A percentile compares a stretch with the other conserved stretches of the same genome.
Evolutionary conservation across 345 rosid species (phyloP).

Genomic region (Passiflora organensis): DNA sequence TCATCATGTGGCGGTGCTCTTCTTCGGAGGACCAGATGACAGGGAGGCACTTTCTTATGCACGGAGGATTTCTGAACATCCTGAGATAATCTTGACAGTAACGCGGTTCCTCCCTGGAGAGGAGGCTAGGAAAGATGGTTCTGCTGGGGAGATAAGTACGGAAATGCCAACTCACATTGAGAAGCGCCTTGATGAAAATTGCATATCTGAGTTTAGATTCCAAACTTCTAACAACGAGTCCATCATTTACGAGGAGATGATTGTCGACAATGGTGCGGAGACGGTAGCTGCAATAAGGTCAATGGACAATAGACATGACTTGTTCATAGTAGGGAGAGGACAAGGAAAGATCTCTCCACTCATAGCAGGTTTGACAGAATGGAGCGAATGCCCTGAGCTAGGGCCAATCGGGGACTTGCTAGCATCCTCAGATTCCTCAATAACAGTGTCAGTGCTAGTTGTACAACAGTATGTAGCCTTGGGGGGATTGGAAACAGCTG

Average conservation of each 20-base stretch:
- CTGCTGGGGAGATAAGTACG: constrained; percentile 13
- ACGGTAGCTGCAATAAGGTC: constrained; percentile 66
- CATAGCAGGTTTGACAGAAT: constrained; percentile 85
- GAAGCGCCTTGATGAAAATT: constrained; percentile 53
- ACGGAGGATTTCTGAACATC: constrained; percentile 77
- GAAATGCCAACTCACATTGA: constrained; percentile 31
- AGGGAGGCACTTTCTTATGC: constrained; percentile 81
- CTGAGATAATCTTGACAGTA: constrained; percentile 54
- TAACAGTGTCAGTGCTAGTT: constrained; percentile 73
- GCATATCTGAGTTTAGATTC: constrained; percentile 44
- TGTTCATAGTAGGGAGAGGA: constrained; percentile 89
- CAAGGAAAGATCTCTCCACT: constrained; percentile 65
- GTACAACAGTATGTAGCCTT: constrained; percentile 62
- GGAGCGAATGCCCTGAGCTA: constrained; percentile 99
- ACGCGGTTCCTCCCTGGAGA: constrained; percentile 48
- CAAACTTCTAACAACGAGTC: constrained; percentile 41
- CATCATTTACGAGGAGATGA: constrained; percentile 40
- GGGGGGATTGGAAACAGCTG: constrained; percentile 17
- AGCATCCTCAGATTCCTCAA: constrained; percentile 88
- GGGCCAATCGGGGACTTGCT: constrained; percentile 92
- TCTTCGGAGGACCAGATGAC: constrained; percentile 82
- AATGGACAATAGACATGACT: constrained; percentile 65
- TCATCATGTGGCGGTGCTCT: constrained; percentile 68
- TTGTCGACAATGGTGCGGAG: constrained; percentile 75
- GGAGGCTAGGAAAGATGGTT: constrained; percentile 26